Base-by-base conservation (phyloP, 768 basidiomycete species). In the Cystofilobasidium macerans region DNA sequence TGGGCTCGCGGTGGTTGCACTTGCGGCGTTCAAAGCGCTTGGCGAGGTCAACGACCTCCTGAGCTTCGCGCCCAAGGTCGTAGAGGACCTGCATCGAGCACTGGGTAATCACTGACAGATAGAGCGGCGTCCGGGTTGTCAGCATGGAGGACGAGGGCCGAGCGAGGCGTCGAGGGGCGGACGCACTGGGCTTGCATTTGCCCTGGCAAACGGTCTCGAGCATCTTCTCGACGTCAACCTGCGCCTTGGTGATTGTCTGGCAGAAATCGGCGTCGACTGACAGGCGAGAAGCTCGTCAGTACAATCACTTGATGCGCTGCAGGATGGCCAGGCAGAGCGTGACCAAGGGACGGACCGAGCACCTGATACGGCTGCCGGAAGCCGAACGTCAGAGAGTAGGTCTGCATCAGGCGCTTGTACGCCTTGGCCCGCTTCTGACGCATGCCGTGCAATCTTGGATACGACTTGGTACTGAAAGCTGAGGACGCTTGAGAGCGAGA, bases 41-140 rank as follows among this genome's bases (percentile, higher is more conserved):
- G 1, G 95, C 94, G 48, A 95, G 80, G 73, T 95, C 89, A 0
- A 90, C 85, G 0, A 85, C 83, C 0, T 82, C 77, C 73, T 97
- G 92, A 35, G 82, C 82, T 1, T 80, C 72, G 66, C 81, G 83
- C 16, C 90, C 92, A 64, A 86, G 82, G 3, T 90, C 81, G 77
- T 99, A 98, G 2, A 99, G 81, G 73, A 90, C 89, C 70, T 92
- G 85, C 47, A 99, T 91, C 74, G 86, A 94, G 76, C 95, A 99
- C 74, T 98, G 94, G 0, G 95, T 97, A 75, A 99, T 97, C 94
- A 99, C 95, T 97, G 65, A 2, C 54, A 16, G 28, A 14, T n/a
- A 24, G 36, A 54, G 16, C 32, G 35, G 1, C 12, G 32, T 13
- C 30, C 40, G n/a, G 45, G 42, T 16, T 4, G 16, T 56, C 30